Percentiles rank a stretch among this genome's conserved stretches.
Conservation (phyloP, 2,329 filamentous ascomycete genomes). For the Beauveria scarabaeidicola region DNA sequence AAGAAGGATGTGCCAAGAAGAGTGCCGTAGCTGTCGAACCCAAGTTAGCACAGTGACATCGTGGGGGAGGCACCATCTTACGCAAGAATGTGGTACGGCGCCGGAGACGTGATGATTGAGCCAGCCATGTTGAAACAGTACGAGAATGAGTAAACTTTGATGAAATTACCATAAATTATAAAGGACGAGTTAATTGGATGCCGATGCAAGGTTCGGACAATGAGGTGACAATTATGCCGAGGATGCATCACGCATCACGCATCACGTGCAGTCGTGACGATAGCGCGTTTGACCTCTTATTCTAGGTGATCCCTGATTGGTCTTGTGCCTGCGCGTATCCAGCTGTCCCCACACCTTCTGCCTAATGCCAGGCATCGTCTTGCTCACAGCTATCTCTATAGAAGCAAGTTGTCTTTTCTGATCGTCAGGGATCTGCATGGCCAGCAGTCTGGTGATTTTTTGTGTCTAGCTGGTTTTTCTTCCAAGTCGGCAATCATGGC, state of each 20-base stretch:
- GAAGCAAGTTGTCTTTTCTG: neutral
- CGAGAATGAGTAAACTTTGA: neutral
- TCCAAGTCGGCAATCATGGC: constrained; percentile 54
- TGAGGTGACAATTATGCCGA: neutral
- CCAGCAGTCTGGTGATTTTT: neutral
- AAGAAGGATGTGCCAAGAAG: constrained; percentile 81
- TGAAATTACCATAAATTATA: neutral
- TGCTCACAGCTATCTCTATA: neutral
- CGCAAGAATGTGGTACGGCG: constrained; percentile 70
- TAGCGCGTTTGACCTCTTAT: neutral
- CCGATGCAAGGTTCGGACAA: neutral
- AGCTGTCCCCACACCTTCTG: constrained; percentile 9
- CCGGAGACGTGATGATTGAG: constrained; percentile 52
- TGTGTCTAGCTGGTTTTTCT: neutral
- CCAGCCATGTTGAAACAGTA: constrained; percentile 32
- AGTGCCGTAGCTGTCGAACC: constrained; percentile 64
- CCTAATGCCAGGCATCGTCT: constrained; percentile 3
- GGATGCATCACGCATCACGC: constrained; percentile 6
- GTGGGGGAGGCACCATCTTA: constrained; percentile 28
- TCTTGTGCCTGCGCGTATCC: neutral
- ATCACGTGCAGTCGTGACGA: constrained; percentile 10
- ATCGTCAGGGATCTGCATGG: neutral
- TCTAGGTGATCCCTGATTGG: neutral
- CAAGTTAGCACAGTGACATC: constrained; percentile 17
- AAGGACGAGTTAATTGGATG: neutral